phyloP scores from a whole-genome alignment of 1,284 basidiomycete species.

The Marasmius tenuissimus region DNA sequence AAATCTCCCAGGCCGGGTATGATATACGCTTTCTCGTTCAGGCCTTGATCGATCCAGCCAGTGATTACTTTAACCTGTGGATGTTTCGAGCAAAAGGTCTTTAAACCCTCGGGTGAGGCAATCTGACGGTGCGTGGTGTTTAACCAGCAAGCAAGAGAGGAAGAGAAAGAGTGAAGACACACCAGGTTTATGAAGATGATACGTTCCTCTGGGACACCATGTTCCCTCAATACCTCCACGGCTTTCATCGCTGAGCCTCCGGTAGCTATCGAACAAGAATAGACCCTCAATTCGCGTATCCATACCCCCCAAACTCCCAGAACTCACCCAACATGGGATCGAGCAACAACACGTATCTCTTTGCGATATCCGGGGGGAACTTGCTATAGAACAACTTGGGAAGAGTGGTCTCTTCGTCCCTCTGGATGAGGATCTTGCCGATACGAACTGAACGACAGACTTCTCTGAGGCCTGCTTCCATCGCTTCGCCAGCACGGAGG shows the following conservation, averaged over 20 bases:
- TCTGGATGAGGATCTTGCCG: constrained; percentile 92
- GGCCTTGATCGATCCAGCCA: constrained; percentile 94
- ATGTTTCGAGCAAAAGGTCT: constrained; percentile 79
- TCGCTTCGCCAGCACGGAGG: constrained; percentile 87
- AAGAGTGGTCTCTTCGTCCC: constrained; percentile 91
- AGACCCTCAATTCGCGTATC: neutral
- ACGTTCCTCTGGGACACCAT: constrained; percentile 85
- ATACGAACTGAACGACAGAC: constrained; percentile 91
- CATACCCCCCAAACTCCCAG: too few species aligned
- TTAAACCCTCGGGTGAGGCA: constrained; percentile 89
- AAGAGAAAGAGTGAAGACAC: constrained; percentile 6
- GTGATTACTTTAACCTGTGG: constrained; percentile 87
- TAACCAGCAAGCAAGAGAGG: constrained; percentile 2
- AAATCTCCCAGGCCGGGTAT: constrained; percentile 91
- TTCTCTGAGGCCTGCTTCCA: constrained; percentile 93
- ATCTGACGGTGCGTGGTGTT: constrained; percentile 49
- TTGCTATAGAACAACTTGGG: constrained; percentile 92
- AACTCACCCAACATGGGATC: constrained; percentile 78
- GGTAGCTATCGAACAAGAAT: constrained; percentile 62
- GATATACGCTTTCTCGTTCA: constrained; percentile 90
- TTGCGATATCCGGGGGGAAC: constrained; percentile 91
- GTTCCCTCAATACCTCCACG: constrained; percentile 89
- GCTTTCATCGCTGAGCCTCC: constrained; percentile 98
- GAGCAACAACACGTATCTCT: constrained; percentile 90
- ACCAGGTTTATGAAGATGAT: constrained; percentile 98